phyloP scores from a whole-genome alignment of 306 rosid species.

The Citrullus colocynthis region DNA sequence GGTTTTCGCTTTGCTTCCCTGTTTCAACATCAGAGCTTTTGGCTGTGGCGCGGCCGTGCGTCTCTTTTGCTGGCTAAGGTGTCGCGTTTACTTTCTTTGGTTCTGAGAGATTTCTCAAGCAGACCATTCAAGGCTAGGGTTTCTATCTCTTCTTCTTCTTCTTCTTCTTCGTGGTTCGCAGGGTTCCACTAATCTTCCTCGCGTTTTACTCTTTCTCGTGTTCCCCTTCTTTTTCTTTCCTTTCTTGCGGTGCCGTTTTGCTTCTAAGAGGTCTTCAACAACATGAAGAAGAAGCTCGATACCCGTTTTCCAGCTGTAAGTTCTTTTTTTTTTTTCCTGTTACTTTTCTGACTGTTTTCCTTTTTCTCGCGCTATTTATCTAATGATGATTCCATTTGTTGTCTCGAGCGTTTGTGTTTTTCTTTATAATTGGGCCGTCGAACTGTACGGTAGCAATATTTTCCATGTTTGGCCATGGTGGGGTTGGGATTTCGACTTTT shows the following conservation, averaged over 20 bases:
- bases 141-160: not conserved
- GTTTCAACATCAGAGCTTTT: not conserved
- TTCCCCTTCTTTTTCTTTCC: not conserved
- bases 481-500: slow-evolving; percentile 1
- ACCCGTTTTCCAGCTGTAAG: slow-evolving; percentile 10
- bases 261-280: not conserved
- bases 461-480: not conserved
- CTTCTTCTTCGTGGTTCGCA: not conserved
- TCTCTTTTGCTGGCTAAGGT: not conserved
- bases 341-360: not conserved
- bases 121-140: not conserved
- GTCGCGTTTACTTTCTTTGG: not conserved
- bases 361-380: not conserved
- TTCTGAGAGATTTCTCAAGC: not conserved
- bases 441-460: not conserved
- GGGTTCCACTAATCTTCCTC: not conserved
- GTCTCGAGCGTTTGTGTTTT: not conserved
- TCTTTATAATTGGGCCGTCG: not conserved
- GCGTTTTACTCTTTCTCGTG: not conserved
- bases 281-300: slow-evolving; percentile 12
- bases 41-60: not conserved
- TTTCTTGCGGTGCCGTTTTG: not conserved
- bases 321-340: not conserved
- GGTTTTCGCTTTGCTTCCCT: not conserved
- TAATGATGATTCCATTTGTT: not conserved